Percentiles rank a stretch among this genome's conserved stretches.
These are phyloP conservation scores for Pleurotus giganteus DNA, from an alignment of 768 basidiomycete species.

Conservation along the genomic window DNA sequence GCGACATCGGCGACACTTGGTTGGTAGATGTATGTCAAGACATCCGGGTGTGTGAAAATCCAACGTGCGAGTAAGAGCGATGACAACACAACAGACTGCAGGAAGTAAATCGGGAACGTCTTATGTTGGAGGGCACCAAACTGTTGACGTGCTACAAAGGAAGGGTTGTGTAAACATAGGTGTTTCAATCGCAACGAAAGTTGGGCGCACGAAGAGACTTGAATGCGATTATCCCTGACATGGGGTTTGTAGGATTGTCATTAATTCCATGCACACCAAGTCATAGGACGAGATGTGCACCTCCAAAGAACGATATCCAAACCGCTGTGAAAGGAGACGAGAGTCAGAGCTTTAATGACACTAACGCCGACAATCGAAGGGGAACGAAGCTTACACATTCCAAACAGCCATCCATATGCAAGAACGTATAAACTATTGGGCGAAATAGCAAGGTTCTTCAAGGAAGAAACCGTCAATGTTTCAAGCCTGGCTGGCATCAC, in stretches of 20 bases:
- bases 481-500: constrained; percentile 34
- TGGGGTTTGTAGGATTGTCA: neutral
- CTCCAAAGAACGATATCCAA: constrained; percentile 72
- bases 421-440: constrained; percentile 46
- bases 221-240: constrained; percentile 58
- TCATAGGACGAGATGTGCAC: constrained; percentile 21
- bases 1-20: constrained; percentile 59
- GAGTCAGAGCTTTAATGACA: neutral
- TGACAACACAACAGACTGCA: constrained; percentile 53
- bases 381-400: constrained; percentile 55
- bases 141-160: constrained; percentile 57
- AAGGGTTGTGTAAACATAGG: neutral
- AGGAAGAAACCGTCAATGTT: constrained; percentile 31
- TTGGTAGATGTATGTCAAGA: constrained; percentile 42
- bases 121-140: constrained; percentile 75
- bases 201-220: constrained; percentile 51
- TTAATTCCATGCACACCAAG: neutral
- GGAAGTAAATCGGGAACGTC: constrained; percentile 75
- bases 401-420: constrained; percentile 63
- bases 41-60: constrained; percentile 56
- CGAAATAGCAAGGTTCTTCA: constrained; percentile 30
- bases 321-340: constrained; percentile 36
- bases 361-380: neutral
- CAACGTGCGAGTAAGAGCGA: constrained; percentile 54
- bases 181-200: neutral